Conservation (phyloP, 139 green algal genomes). For the Picochlorum sp. region DNA sequence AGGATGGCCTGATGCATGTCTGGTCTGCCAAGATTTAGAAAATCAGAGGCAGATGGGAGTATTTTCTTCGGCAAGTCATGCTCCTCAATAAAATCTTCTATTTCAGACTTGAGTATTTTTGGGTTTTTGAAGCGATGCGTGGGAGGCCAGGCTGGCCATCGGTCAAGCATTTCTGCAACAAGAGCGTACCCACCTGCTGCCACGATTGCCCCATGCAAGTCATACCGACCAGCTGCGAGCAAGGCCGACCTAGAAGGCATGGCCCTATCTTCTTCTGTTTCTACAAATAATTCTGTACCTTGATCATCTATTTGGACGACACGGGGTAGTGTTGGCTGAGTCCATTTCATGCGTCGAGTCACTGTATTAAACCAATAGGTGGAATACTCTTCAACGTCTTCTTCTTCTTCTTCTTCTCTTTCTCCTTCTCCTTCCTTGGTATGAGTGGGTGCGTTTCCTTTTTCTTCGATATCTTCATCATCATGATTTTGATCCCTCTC, state of each 20-base stretch:
- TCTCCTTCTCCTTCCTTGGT: background rate
- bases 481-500: background rate
- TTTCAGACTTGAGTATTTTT: background rate
- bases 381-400: background rate
- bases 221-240: conserved; percentile 25
- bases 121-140: background rate
- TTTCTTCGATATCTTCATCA: background rate
- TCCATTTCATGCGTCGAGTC: conserved; percentile 13
- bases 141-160: conserved; percentile 19
- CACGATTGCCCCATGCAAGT: conserved; percentile 35
- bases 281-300: conserved; percentile 11
- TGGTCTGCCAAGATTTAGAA: conserved; percentile 21
- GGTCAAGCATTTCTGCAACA: conserved; percentile 17
- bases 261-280: conserved; percentile 17
- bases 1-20: conserved; percentile 32
- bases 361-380: conserved; percentile 19
- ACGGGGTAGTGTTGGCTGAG: conserved; percentile 5
- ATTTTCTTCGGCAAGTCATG: background rate
- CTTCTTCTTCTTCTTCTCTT: background rate
- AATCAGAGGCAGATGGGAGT: conserved; percentile 16
- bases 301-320: conserved; percentile 18
- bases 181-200: conserved; percentile 27
- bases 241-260: conserved; percentile 24
- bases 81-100: conserved; percentile 7
- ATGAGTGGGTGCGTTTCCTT: background rate